Evolutionary conservation across 768 basidiomycete genomes (phyloP), one percentile per base, ranked within the genome.

Genomic region (Boletus insuetus): DNA sequence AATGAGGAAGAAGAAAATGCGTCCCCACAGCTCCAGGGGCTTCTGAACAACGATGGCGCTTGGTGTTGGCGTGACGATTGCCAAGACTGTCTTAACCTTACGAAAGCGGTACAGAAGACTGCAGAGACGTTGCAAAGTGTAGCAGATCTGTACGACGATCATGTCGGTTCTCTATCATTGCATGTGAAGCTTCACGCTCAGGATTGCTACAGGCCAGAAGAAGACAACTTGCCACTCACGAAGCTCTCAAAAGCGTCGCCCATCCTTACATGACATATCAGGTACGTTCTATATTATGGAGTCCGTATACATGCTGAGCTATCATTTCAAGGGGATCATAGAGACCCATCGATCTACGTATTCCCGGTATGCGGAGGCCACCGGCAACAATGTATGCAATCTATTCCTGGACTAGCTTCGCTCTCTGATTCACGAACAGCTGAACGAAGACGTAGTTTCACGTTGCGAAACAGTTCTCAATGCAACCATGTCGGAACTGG

Each of bases 31-130:
- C 67, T 67, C n/a, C 82, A 78, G 54, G 86, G 87, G 0, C 64
- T 87, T 47, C 62, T 84, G 51, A 93, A 92, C 58, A 75, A 77
- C 10, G 81, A 89, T 24, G 86, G 89, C 1, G 91, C 89, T 4
- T 90, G 92, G 89, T 92, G 91, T 68, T 95, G 91, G 91, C 78
- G 84, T 24, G 89, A 94, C 50, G 78, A 77, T 3, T 93, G 91
- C 66, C 70, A 79, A 66, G 91, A 85, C 37, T 94, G 91, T 66
- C 71, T 93, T n/a, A 79, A 79, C 51, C 72, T 91, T 46, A 91
- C 88, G 2, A 91, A 88, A 63, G 88, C 85, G 0, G 75, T 92
- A 59, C 89, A 92, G 65, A 86, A 83, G 66, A 83, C 85, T 0
- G 81, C 82, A 9, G 91, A 92, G 59, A 81, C 82, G 0, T 63